These are phyloP conservation scores for Coprinellus aureogranulatus DNA, from an alignment of 768 basidiomycete species.

Conservation along the genomic window DNA sequence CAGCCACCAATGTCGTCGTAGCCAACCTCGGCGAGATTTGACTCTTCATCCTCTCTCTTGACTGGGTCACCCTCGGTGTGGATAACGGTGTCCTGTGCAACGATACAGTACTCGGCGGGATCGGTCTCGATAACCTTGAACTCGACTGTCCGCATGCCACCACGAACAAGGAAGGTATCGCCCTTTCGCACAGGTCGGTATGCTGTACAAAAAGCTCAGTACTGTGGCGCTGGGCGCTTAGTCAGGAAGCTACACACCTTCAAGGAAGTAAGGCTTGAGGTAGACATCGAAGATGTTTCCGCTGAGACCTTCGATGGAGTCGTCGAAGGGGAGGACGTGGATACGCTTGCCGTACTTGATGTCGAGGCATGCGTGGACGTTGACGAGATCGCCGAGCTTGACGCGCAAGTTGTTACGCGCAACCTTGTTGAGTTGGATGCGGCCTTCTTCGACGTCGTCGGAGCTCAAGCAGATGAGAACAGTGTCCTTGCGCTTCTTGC, in stretches of 20 bases:
- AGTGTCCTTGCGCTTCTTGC: conserved; percentile 96
- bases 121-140: conserved; percentile 99
- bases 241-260: conserved; percentile 54
- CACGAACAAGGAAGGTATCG: conserved; percentile 98
- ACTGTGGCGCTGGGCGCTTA: background rate
- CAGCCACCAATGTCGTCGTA: conserved; percentile 99
- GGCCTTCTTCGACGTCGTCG: conserved; percentile 97
- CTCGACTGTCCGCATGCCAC: conserved; percentile 97
- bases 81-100: conserved; percentile 98
- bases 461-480: conserved; percentile 95
- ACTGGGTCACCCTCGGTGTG: conserved; percentile 98
- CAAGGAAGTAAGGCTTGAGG: conserved; percentile 98
- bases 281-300: conserved; percentile 99
- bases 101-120: conserved; percentile 97
- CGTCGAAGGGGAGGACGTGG: conserved; percentile 95
- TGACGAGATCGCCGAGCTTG: conserved; percentile 94
- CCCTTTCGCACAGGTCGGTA: conserved; percentile 96
- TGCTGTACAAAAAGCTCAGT: conserved; percentile 37
- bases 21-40: conserved; percentile 93
- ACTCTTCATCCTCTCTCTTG: conserved; percentile 98
- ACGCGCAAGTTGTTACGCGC: conserved; percentile 99
- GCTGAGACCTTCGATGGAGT: conserved; percentile 95
- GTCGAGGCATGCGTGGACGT: conserved; percentile 92
- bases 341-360: conserved; percentile 99
- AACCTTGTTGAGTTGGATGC: conserved; percentile 98